Conservation (phyloP, 495 filamentous ascomycete species). For the Hyaloscypha hepaticicola region DNA sequence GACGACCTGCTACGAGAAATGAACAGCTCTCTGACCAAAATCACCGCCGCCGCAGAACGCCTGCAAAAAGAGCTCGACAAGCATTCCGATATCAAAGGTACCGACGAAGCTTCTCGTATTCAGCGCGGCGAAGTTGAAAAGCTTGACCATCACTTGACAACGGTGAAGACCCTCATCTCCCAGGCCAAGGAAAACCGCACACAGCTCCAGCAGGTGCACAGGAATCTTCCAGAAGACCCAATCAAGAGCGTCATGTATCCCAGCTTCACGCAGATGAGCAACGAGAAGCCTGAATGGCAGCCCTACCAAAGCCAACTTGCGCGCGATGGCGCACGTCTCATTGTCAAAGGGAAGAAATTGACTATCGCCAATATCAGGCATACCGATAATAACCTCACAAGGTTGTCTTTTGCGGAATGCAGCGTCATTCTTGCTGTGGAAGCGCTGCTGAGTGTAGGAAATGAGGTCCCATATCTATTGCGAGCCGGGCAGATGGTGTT, state of each 20-base stretch:
- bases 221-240: conserved; percentile 1
- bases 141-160: neutral
- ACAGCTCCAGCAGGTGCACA: neutral
- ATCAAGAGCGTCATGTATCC: conserved; percentile 3
- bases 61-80: neutral
- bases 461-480: neutral
- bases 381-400: neutral
- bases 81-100: neutral
- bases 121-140: neutral
- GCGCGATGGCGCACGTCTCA: neutral
- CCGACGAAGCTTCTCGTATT: neutral
- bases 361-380: neutral
- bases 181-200: neutral
- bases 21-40: conserved; percentile 3
- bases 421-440: neutral
- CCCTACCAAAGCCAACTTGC: conserved; percentile 1
- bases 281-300: conserved; percentile 4
- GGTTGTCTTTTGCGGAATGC: conserved; percentile 1
- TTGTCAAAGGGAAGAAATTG: conserved; percentile 4
- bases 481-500: neutral
- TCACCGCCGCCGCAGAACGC: neutral
- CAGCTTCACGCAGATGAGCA: neutral
- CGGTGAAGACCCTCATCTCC: neutral
- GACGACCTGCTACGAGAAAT: neutral
- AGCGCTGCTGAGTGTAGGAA: neutral